phyloP scores from a whole-genome alignment of 495 filamentous ascomycete genomes.

The Hyaloscypha bicolor region DNA sequence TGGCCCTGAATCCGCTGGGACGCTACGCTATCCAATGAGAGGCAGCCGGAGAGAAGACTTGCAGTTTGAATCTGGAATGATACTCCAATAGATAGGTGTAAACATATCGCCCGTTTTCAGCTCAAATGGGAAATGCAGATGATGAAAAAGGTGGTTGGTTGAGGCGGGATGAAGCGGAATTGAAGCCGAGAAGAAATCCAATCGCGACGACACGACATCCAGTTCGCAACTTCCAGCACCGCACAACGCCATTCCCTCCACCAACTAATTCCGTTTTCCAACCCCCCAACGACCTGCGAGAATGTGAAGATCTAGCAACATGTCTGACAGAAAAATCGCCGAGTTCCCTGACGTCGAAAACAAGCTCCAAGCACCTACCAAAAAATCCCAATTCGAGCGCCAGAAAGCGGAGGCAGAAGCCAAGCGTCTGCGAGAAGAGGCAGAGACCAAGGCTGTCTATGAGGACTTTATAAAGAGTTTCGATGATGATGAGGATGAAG shows the following conservation, averaged over 20 bases:
- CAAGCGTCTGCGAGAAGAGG: constrained; percentile 83
- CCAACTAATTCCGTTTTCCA: neutral
- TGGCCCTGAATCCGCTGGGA: too few species aligned
- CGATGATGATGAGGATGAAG: constrained; percentile 64
- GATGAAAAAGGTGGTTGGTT: neutral
- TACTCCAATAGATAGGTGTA: too few species aligned
- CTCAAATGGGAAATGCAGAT: neutral
- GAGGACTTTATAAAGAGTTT: constrained; percentile 92
- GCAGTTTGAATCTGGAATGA: too few species aligned
- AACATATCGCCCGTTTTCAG: too few species aligned
- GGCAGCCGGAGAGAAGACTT: too few species aligned
- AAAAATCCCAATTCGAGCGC: constrained; percentile 90
- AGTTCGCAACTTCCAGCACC: neutral
- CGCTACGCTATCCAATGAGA: too few species aligned
- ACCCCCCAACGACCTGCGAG: neutral
- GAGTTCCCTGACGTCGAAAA: constrained; percentile 83
- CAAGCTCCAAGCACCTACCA: constrained; percentile 81
- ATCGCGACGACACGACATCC: neutral
- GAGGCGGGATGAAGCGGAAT: constrained; percentile 4
- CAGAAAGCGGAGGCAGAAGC: constrained; percentile 93
- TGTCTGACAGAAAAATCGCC: constrained; percentile 32
- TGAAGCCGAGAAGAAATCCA: constrained; percentile 6
- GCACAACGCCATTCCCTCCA: neutral
- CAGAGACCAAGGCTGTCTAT: constrained; percentile 87
- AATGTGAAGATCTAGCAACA: neutral